phyloP scores from a whole-genome alignment of 2,329 filamentous ascomycete genomes.

The Paecilomyces sp. region DNA sequence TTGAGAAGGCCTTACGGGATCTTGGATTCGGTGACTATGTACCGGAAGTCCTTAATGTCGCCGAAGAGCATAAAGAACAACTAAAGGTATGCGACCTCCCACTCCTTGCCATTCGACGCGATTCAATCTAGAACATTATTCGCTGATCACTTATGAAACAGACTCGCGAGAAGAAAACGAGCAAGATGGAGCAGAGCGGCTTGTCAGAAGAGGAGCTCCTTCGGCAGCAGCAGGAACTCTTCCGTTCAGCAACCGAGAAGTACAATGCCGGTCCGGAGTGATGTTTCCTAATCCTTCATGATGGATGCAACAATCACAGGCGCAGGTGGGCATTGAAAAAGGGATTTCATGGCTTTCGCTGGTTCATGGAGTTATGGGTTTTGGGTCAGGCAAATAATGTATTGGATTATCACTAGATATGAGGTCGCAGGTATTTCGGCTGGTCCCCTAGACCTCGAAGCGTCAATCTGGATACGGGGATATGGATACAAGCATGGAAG shows the following conservation, averaged over 20 bases:
- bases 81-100: constrained; percentile 62
- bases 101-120: constrained; percentile 2
- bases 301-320: background rate
- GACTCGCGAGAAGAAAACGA: constrained; percentile 93
- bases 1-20: constrained; percentile 87
- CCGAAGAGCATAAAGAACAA: constrained; percentile 84
- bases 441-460: background rate
- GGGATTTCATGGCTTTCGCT: constrained; percentile 16
- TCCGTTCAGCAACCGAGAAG: constrained; percentile 70
- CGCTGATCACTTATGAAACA: constrained; percentile 32
- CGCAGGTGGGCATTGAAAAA: constrained; percentile 5
- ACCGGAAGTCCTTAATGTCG: constrained; percentile 75
- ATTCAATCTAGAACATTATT: background rate
- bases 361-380: constrained; percentile 1
- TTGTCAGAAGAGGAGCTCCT: constrained; percentile 86
- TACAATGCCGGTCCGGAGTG: constrained; percentile 50
- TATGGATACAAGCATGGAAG: background rate
- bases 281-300: background rate
- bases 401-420: background rate
- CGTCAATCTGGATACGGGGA: background rate
- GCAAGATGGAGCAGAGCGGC: constrained; percentile 92
- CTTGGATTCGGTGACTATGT: constrained; percentile 92
- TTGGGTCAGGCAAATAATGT: background rate
- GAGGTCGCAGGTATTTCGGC: background rate
- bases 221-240: constrained; percentile 83